Conservation (phyloP, 345 rosid genomes). For the Sapria himalayana region DNA sequence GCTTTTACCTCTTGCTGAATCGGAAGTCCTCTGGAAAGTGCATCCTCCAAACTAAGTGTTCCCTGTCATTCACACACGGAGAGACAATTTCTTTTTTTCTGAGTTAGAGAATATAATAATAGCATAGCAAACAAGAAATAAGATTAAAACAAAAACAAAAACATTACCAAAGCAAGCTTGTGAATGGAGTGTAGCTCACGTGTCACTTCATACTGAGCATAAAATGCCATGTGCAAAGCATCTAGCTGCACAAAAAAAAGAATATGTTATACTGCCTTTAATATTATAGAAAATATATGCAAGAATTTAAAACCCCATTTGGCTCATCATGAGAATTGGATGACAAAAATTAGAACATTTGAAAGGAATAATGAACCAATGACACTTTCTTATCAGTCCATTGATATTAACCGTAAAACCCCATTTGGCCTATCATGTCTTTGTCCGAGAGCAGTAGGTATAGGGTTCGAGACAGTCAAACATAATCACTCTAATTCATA, state of each 20-base stretch:
- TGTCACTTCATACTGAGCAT: slow-evolving; percentile 85
- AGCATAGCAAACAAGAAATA: background rate
- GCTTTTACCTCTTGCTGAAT: slow-evolving; percentile 57
- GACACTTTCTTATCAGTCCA: no score
- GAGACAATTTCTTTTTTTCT: background rate
- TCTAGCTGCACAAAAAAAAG: slow-evolving; percentile 34
- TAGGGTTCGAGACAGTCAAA: no score
- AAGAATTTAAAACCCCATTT: no score
- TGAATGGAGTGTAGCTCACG: slow-evolving; percentile 79
- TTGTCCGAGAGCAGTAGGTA: no score
- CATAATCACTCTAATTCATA: no score
- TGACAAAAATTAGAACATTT: no score
- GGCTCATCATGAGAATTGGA: no score
- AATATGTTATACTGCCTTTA: background rate
- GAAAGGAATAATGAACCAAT: no score
- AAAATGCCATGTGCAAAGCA: slow-evolving; percentile 85
- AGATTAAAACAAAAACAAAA: slow-evolving; percentile 3
- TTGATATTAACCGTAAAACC: no score
- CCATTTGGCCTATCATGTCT: no score
- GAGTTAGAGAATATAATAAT: background rate
- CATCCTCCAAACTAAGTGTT: slow-evolving; percentile 74
- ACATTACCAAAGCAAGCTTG: slow-evolving; percentile 76
- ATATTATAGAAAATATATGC: background rate
- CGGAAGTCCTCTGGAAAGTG: slow-evolving; percentile 74
- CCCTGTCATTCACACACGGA: slow-evolving; percentile 29